Base-by-base conservation (phyloP, 345 rosid species). In the Acer negundo region DNA sequence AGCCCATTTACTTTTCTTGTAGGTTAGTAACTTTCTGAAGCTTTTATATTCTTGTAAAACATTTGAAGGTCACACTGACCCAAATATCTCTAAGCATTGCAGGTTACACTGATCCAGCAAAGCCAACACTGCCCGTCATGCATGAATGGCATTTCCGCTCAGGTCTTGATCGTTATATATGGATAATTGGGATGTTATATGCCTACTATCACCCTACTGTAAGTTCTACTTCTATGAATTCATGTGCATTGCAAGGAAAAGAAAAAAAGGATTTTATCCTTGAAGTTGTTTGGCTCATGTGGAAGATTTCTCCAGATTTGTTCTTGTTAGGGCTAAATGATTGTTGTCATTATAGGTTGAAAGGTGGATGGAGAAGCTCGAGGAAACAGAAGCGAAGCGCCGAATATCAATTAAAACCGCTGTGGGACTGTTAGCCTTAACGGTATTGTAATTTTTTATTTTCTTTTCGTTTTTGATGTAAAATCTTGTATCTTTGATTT, bases 101-200 rank as follows among this genome's bases (percentile, higher is more conserved):
- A 96, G 99, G 94, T 61, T 94, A 96, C 80, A 85, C 90, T 78
- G 97, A 96, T 79, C 99, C 98, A 7, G 93, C 97, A 64, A 96
- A 94, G 75, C 90, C 97, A 67, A 84, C 87, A 66, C 72, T 84
- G 20, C 85, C 97, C 35, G 85, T 76, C 71, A 86, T 96, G 91
- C 98, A 91, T 55, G 99, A 96, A 88, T 96, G 99, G 99, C 98
- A 96, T 86, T 96, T 96, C 78, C 98, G 99, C 67, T 96, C 99
- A 0, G 99, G 99, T 66, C 99, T 96, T 86, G 99, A 96, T 80
- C 97, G 99, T 55, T 96, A 96, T 82, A 94, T 96, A 79, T 96
- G 99, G 99, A 96, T 96, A 74, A 82, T 96, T 72, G 99, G 99
- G 78, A 96, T 96, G 99, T 83, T 94, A 73, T 96, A 94, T 86